These are phyloP conservation scores for Naganishia randhawae DNA, from an alignment of 768 basidiomycete genomes.

Conservation along the genomic window DNA sequence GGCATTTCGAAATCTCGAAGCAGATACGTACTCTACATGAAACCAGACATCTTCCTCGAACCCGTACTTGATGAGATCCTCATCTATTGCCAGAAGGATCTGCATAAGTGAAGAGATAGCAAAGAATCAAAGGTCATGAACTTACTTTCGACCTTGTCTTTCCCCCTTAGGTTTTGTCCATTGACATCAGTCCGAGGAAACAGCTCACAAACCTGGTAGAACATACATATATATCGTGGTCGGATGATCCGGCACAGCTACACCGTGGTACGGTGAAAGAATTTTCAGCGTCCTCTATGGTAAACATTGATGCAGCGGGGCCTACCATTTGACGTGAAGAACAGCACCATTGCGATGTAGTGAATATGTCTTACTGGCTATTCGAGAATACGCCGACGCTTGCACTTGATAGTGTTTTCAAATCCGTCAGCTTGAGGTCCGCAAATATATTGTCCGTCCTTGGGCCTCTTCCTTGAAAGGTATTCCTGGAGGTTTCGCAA, in stretches of 20 bases:
- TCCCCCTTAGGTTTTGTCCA: constrained; percentile 53
- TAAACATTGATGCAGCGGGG: background rate
- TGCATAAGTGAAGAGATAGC: background rate
- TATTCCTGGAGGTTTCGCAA: too few relatives aligned
- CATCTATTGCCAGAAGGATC: constrained; percentile 60
- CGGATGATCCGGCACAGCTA: constrained; percentile 63
- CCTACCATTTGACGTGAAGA: constrained; percentile 61
- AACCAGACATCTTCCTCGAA: constrained; percentile 58
- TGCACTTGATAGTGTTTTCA: background rate
- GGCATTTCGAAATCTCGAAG: background rate
- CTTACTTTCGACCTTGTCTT: constrained; percentile 93
- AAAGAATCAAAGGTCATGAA: constrained; percentile 24
- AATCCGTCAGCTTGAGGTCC: background rate
- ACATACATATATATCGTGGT: constrained; percentile 76
- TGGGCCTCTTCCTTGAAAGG: too few relatives aligned
- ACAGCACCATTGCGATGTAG: constrained; percentile 57
- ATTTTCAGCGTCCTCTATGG: constrained; percentile 23
- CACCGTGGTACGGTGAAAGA: background rate
- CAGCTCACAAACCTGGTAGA: background rate
- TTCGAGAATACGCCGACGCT: too few relatives aligned
- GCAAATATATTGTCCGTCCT: too few relatives aligned
- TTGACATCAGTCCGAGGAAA: too few relatives aligned
- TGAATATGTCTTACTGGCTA: background rate
- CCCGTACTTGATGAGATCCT: constrained; percentile 86
- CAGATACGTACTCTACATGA: constrained; percentile 69